phyloP scores from a whole-genome alignment of 2,329 filamentous ascomycete species.

The Hypoxylon rubiginosum region DNA sequence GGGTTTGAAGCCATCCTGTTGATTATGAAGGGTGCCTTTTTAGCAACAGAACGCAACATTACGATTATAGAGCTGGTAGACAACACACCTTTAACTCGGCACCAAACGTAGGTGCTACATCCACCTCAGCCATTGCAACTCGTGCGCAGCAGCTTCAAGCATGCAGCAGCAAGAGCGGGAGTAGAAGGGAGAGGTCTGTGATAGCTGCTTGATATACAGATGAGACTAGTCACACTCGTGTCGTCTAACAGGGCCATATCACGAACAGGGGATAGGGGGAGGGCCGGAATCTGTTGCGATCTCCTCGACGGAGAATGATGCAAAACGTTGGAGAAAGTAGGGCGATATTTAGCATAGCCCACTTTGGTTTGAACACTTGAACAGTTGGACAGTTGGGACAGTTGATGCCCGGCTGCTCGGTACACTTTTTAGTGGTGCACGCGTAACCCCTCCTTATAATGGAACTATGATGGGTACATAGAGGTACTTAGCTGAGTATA shows the following conservation, averaged over 20 bases:
- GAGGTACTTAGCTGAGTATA: neutral
- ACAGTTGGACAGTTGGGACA: neutral
- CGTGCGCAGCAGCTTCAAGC: slow-evolving; percentile 34
- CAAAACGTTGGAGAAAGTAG: slow-evolving; percentile 25
- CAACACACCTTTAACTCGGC: slow-evolving; percentile 86
- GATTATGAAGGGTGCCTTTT: slow-evolving; percentile 21
- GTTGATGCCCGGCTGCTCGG: slow-evolving; percentile 33
- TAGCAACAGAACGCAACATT: slow-evolving; percentile 38
- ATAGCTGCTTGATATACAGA: slow-evolving; percentile 12
- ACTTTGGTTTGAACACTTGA: slow-evolving; percentile 10
- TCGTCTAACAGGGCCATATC: slow-evolving; percentile 41
- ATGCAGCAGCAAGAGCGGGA: slow-evolving; percentile 36
- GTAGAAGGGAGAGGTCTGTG: slow-evolving; percentile 10
- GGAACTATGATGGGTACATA: neutral
- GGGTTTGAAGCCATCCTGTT: slow-evolving; percentile 93
- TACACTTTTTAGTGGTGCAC: slow-evolving; percentile 6
- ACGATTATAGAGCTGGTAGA: slow-evolving; percentile 31
- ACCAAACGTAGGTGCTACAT: slow-evolving; percentile 88
- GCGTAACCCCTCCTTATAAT: slow-evolving; percentile 22
- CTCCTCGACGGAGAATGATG: slow-evolving; percentile 21
- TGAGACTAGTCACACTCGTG: slow-evolving; percentile 19
- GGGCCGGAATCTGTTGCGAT: slow-evolving; percentile 3
- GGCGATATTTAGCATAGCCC: slow-evolving; percentile 31
- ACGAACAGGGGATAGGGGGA: slow-evolving; percentile 29
- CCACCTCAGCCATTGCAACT: slow-evolving; percentile 81